These are phyloP conservation scores for Carpinus fangiana DNA, from an alignment of 306 rosid genomes.

Conservation along the genomic window DNA sequence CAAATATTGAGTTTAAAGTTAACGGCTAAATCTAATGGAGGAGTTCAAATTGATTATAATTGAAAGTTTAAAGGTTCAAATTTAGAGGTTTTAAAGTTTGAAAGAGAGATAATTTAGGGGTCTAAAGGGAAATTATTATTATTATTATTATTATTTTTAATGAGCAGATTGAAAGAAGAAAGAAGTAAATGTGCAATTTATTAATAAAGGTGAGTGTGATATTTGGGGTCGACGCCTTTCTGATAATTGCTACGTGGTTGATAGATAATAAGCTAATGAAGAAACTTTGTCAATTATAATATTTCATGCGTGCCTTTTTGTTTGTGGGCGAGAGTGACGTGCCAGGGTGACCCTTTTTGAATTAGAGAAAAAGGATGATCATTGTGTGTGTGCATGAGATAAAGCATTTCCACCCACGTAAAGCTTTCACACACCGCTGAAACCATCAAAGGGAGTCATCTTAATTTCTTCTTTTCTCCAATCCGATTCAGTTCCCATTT, in stretches of 20 bases:
- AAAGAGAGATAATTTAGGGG: too few species aligned
- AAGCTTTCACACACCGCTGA: neutral
- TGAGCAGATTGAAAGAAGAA: too few species aligned
- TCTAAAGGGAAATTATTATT: too few species aligned
- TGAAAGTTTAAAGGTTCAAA: too few species aligned
- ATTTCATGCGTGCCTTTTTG: neutral
- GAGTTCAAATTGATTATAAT: too few species aligned
- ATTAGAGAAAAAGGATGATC: neutral
- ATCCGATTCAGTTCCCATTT: neutral
- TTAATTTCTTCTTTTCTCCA: neutral
- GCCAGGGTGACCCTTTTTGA: conserved; percentile 1
- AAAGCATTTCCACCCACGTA: conserved; percentile 11
- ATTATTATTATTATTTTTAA: too few species aligned
- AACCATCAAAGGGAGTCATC: neutral
- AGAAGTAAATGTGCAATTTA: too few species aligned
- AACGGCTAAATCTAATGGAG: too few species aligned
- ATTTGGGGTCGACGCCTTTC: neutral
- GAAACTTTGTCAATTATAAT: neutral
- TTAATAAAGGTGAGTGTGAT: neutral
- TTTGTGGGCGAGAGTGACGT: conserved; percentile 12
- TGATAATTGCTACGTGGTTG: neutral
- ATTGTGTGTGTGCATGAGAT: neutral
- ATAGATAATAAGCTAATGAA: neutral
- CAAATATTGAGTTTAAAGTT: too few species aligned
- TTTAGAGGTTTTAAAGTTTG: too few species aligned